Evolutionary conservation across 331 rosid genomes (phyloP), one percentile per base, ranked within the genome.

Genomic region (Quercus lobata): DNA sequence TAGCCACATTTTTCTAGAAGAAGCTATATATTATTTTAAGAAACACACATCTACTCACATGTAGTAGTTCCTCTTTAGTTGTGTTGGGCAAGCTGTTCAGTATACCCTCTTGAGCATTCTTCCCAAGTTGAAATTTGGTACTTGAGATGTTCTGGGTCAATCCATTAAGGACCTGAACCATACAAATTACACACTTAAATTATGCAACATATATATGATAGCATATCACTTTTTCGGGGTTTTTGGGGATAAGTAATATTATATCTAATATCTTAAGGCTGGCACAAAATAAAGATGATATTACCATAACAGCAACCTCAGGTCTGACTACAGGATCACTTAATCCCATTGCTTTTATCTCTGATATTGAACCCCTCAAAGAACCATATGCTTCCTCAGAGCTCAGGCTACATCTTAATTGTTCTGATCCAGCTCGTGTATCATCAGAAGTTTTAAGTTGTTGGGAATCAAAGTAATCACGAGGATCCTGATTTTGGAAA

Each of bases 381-480:
- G 81, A 84, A 77, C 89, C 80, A 86, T 87, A 96, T 72, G 94
- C 99, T 86, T 93, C 94, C 75, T 84, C 88, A 65, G 90, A 87
- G 78, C 89, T 84, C 83, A 91, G 82, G 81, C 72, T 91, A 89
- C 96, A 85, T 82, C 82, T 89, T 70, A 75, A 82, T 75, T 83
- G 91, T 84, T 88, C 92, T 72, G 72, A 71, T 78, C 91, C 92
- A 81, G 90, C 82, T 74, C 86, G 91, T 68, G 94, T 80, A 35
- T 89, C 94, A 73, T 91, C 94, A 91, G 86, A 85, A 44, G 86
- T 81, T 84, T 88, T 91, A 62, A 93, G 85, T 91, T 91, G 96
- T 81, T 96, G 99, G 32, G 91, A 87, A 77, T 96, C 99, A 87
- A 93, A 93, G 84, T 96, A 96, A 80, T 96, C 99, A 73, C 98